These are phyloP conservation scores for Cardamine chenopodiifolia DNA, from an alignment of 345 rosid species.

Conservation along the genomic window DNA sequence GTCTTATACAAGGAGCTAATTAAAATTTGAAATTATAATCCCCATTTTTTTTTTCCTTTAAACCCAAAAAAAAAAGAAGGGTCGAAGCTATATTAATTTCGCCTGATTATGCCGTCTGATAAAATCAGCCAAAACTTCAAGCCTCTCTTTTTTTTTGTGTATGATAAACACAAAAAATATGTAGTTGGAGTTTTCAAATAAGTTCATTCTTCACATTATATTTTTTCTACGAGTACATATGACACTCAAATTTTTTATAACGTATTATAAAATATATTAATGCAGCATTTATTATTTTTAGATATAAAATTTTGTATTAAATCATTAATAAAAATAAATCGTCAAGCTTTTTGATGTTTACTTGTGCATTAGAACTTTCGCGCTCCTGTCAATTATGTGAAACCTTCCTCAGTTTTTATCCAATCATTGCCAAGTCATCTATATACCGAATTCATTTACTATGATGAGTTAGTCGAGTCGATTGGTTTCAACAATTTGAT, in stretches of 20 bases:
- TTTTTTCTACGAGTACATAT: neutral
- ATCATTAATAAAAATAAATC: neutral
- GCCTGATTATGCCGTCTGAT: too few species aligned
- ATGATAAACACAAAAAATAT: neutral
- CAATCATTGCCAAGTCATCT: neutral
- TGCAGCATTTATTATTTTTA: neutral
- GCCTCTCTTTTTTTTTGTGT: neutral
- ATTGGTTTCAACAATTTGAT: neutral
- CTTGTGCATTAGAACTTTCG: neutral
- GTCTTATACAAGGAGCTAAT: neutral
- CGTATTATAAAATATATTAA: neutral
- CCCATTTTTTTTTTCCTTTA: neutral
- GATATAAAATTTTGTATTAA: neutral
- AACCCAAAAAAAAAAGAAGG: neutral
- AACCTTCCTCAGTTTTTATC: neutral
- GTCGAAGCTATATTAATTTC: neutral
- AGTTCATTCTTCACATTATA: neutral
- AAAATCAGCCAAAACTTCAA: neutral
- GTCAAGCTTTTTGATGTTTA: neutral
- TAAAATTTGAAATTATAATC: neutral
- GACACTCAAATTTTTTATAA: neutral
- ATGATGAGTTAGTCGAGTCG: neutral
- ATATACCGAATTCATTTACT: neutral
- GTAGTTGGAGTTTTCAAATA: neutral
- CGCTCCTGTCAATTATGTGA: neutral